A percentile compares a stretch with the other conserved stretches of the same genome.
phyloP scores from a whole-genome alignment of 176 grass and related monocot species.

The Musa acuminata region DNA sequence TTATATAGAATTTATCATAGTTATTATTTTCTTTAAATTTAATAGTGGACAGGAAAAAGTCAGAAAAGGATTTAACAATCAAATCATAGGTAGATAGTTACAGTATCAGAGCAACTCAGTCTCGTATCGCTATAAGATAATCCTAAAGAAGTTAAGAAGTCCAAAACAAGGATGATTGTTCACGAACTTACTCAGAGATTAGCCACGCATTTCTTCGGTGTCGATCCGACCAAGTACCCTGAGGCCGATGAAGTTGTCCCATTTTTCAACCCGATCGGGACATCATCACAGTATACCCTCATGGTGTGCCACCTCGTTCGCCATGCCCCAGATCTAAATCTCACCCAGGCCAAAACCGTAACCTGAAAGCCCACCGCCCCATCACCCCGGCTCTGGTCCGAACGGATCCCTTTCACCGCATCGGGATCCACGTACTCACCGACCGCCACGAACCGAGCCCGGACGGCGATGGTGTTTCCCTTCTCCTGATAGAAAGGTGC shows the following conservation, averaged over 20 bases:
- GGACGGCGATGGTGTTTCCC: constrained; percentile 39
- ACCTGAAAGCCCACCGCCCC: constrained; percentile 47
- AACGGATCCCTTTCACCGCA: constrained; percentile 33
- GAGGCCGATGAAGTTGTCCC: constrained; percentile 21
- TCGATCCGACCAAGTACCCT: constrained; percentile 5
- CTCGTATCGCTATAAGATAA: background rate
- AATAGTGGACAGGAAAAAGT: too few relatives aligned
- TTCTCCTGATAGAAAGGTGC: constrained; percentile 52
- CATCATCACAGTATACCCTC: constrained; percentile 55
- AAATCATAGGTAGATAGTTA: too few relatives aligned
- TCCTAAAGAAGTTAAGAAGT: background rate
- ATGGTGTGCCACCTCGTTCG: constrained; percentile 57
- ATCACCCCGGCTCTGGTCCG: constrained; percentile 18
- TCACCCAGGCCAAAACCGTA: constrained; percentile 41
- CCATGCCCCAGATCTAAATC: constrained; percentile 69
- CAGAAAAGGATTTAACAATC: too few relatives aligned
- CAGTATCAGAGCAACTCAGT: too few relatives aligned
- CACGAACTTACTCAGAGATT: constrained; percentile 34
- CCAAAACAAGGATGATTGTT: background rate
- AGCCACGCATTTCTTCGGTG: constrained; percentile 40
- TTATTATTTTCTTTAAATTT: too few relatives aligned
- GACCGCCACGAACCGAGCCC: constrained; percentile 39
- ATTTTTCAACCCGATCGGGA: constrained; percentile 50
- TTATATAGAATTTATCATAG: too few relatives aligned
- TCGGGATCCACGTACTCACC: constrained; percentile 50